Percentiles rank a stretch among this genome's conserved stretches.
These are phyloP conservation scores for Vanilla planifolia DNA, from an alignment of 106 monocot genomes.

Conservation along the genomic window DNA sequence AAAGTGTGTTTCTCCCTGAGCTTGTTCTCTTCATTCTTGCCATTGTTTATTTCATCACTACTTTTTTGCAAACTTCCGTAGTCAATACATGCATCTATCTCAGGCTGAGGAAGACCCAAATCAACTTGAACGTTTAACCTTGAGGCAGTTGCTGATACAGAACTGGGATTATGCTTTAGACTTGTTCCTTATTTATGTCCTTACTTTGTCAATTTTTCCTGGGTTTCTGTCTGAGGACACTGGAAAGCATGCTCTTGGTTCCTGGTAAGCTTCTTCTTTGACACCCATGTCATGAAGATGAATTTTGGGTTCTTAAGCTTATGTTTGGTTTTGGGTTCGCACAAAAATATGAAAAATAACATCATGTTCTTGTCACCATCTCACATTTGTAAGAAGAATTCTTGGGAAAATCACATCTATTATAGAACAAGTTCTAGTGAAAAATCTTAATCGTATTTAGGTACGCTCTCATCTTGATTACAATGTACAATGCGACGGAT, in stretches of 20 bases:
- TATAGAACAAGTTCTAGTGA: no score
- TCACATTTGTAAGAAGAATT: no score
- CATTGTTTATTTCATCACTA: constrained; percentile 26
- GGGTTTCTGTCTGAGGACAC: constrained; percentile 57
- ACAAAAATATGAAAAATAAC: no score
- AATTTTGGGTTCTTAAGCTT: no score
- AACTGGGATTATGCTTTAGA: constrained; percentile 43
- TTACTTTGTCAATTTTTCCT: constrained; percentile 54
- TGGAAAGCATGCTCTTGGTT: constrained; percentile 46
- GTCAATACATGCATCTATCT: constrained; percentile 1
- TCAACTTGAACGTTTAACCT: constrained; percentile 22
- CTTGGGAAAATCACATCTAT: no score
- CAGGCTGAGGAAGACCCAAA: constrained; percentile 30
- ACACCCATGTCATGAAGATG: neutral
- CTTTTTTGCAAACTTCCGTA: constrained; percentile 27
- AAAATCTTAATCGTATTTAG: constrained; percentile 11
- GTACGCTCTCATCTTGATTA: constrained; percentile 63
- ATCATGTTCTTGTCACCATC: no score
- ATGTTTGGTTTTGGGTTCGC: no score
- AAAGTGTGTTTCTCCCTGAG: constrained; percentile 9
- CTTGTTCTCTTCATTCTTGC: constrained; percentile 12
- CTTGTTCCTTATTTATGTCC: constrained; percentile 32
- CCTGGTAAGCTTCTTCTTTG: constrained; percentile 25
- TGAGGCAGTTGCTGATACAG: constrained; percentile 30
- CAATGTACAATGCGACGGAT: constrained; percentile 52